Conservation (phyloP, 148 eudicot genomes). For the Chenopodium suecicum region DNA sequence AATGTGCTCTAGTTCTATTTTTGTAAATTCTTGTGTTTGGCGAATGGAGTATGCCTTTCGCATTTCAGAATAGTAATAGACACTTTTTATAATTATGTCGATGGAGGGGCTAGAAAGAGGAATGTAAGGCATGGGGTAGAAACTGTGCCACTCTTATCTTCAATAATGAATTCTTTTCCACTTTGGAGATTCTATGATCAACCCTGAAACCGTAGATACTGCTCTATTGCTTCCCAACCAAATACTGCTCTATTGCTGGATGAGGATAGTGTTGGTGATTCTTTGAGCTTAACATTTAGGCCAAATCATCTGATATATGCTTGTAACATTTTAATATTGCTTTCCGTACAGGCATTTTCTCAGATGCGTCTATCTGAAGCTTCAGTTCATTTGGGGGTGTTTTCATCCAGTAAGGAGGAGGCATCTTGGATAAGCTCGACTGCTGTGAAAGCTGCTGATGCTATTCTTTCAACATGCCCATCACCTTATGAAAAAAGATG, state of each 20-base stretch:
- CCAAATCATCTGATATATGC: not conserved
- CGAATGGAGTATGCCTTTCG: not conserved
- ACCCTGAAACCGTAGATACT: too few relatives aligned
- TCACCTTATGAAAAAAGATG: constrained; percentile 95
- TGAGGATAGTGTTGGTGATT: constrained; percentile 5
- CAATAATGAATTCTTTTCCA: too few relatives aligned
- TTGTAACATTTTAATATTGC: not conserved
- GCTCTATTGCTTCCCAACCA: too few relatives aligned
- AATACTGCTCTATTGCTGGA: not conserved
- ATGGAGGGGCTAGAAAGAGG: too few relatives aligned
- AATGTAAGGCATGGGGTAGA: too few relatives aligned
- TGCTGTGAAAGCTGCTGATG: constrained; percentile 87
- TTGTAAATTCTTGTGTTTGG: not conserved
- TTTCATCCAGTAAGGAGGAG: constrained; percentile 83
- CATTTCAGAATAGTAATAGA: not conserved
- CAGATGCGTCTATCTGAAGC: constrained; percentile 98
- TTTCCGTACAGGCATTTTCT: constrained; percentile 71
- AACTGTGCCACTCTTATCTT: too few relatives aligned
- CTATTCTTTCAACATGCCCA: constrained; percentile 78
- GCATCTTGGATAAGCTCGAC: constrained; percentile 77
- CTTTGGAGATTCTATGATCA: too few relatives aligned
- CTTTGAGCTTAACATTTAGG: not conserved
- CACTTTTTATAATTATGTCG: not conserved
- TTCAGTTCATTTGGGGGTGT: constrained; percentile 84
- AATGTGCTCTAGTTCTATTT: not conserved